phyloP scores from a whole-genome alignment of 257 asterid species.

The Nyctanthes arbortristis region DNA sequence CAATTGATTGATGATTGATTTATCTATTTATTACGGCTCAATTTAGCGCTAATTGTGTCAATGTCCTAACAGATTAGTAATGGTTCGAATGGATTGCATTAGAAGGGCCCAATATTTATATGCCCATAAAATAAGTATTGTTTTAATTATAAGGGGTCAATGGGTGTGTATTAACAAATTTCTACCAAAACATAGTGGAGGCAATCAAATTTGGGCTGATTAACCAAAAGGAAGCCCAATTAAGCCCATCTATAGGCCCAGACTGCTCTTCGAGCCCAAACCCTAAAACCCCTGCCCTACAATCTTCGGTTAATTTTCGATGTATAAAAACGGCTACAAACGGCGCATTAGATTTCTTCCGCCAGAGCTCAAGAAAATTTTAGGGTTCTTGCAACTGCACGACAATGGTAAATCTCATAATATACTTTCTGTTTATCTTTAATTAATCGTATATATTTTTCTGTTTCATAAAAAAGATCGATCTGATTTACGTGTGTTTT shows the following conservation, averaged over 20 bases:
- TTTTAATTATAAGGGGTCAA: too few relatives aligned
- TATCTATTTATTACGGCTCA: too few relatives aligned
- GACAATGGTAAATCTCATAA: slow-evolving; percentile 31
- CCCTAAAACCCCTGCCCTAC: neutral
- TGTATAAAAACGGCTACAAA: neutral
- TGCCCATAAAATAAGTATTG: neutral
- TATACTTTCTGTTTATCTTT: neutral
- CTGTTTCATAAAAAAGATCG: neutral
- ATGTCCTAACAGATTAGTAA: neutral
- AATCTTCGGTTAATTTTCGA: neutral
- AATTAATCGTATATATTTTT: neutral
- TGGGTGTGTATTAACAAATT: too few relatives aligned
- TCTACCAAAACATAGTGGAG: too few relatives aligned
- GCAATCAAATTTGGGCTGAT: neutral
- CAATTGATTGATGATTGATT: too few relatives aligned
- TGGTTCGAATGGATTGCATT: neutral
- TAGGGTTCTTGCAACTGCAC: slow-evolving; percentile 36
- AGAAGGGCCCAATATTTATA: neutral
- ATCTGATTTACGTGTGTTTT: neutral
- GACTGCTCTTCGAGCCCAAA: neutral
- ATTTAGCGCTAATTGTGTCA: neutral
- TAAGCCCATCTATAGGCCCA: neutral
- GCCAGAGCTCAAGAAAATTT: neutral
- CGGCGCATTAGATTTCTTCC: neutral
- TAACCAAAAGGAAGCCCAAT: too few relatives aligned